Evolutionary conservation across 2,329 filamentous ascomycete species (phyloP), one percentile per base, ranked within the genome.

Genomic region (Penicillium sp.): DNA sequence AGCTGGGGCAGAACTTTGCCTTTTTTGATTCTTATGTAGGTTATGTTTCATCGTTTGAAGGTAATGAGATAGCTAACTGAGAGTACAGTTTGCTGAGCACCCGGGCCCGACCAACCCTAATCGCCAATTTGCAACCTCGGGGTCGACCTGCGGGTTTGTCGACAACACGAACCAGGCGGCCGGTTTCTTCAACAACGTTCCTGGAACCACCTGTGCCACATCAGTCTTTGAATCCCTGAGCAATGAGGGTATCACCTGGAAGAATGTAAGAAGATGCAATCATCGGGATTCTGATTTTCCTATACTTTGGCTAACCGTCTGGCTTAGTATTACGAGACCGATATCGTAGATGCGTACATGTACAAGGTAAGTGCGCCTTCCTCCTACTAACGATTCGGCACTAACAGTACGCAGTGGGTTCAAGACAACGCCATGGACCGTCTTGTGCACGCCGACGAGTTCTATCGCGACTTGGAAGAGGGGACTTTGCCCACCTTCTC

Each of bases 401-500:
- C 35, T 48, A 39, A 47, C 24, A 1, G 20, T 33, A 35, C 37
- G 23, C 53, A 69, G 59, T 70, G 66, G 64, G 67, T 69, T 20
- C 67, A 71, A 59, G 63, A 70, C 44, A 66, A 69, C 41, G 64
- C 62, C 43, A 65, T 68, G 56, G 60, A 66, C 46, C 56, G 56
- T 10, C 59, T 72, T 3, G 64, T 62, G 9, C 56, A 65, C 43
- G 62, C 62, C 7, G 53, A 57, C 39, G 47, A 66, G 15, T 91
- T 92, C 73, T 78, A 84, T 59, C 72, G 77, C 44, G 88, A 92
- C 62, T 75, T 90, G 6, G 72, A 78, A 49, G 71, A 70, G 50
- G 72, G 83, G 57, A 78, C 72, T 15, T 78, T 90, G n/a, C 87
- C 87, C 1, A 86, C 88, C 69, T 87, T 82, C 69, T 77, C 79